A percentile compares a stretch with the other conserved stretches of the same genome.
Evolutionary conservation across 1,139 yeast species (phyloP).

Genomic region (Hanseniaspora gamundiae): DNA sequence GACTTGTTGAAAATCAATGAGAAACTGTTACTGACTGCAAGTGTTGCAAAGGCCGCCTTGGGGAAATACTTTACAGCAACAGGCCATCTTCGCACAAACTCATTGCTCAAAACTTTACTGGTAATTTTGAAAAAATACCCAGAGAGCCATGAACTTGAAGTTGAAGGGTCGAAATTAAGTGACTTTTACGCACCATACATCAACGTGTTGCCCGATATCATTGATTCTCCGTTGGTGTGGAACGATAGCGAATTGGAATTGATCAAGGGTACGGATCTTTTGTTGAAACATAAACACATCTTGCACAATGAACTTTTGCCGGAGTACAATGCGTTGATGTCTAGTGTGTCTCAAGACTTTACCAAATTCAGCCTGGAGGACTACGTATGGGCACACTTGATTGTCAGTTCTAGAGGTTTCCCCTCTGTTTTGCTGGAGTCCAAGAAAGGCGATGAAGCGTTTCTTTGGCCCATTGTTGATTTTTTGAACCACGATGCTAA

Average conservation of each 20-base stretch:
- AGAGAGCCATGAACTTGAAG: constrained; percentile 38
- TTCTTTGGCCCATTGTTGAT: constrained; percentile 70
- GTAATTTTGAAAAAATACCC: constrained; percentile 23
- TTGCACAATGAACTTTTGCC: constrained; percentile 19
- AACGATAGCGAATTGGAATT: constrained; percentile 34
- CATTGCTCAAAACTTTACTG: constrained; percentile 4
- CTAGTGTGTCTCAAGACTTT: background rate
- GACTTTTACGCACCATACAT: constrained; percentile 39
- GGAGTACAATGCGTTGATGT: background rate
- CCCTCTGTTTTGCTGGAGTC: constrained; percentile 41
- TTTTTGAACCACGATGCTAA: constrained; percentile 58
- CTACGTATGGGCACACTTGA: constrained; percentile 66
- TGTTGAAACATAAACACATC: constrained; percentile 23
- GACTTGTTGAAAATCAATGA: constrained; percentile 25
- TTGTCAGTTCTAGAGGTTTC: constrained; percentile 67
- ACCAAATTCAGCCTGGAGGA: background rate
- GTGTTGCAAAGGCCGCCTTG: constrained; percentile 34
- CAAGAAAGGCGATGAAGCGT: constrained; percentile 38
- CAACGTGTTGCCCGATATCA: constrained; percentile 41
- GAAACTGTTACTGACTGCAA: constrained; percentile 21
- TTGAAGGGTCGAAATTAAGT: constrained; percentile 26
- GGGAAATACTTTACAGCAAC: constrained; percentile 15
- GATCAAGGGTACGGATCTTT: constrained; percentile 52
- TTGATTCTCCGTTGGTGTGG: constrained; percentile 59
- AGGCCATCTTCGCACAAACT: constrained; percentile 16